Percentiles rank a stretch among this genome's conserved stretches.
Conservation (phyloP, 192 early-diverging fungal species). For the Gryganskiella cystojenkinii region DNA sequence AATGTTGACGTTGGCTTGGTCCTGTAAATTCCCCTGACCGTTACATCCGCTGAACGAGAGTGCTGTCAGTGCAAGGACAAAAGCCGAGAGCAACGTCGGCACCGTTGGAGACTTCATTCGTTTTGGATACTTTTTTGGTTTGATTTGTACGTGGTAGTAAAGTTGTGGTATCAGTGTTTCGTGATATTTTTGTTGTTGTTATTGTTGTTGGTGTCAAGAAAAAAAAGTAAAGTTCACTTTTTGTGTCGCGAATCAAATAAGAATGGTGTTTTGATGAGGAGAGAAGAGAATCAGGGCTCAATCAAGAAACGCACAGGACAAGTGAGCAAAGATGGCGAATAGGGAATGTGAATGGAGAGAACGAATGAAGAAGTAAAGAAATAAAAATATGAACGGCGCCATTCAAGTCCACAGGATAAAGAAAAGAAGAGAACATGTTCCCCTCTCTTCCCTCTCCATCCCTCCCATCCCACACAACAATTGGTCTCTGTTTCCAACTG, state of each 20-base stretch:
- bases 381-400: neutral
- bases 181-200: neutral
- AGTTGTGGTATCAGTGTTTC: neutral
- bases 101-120: no score
- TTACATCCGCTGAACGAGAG: no score
- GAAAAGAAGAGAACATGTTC: neutral
- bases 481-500: no score
- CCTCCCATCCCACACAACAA: no score
- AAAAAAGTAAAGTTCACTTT: neutral
- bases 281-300: neutral
- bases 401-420: neutral
- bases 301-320: neutral
- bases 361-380: neutral
- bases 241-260: neutral
- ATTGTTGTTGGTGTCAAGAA: neutral
- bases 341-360: neutral
- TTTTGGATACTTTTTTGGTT: no score
- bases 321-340: neutral
- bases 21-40: no score
- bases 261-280: neutral
- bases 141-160: no score
- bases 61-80: no score
- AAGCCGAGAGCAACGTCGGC: no score
- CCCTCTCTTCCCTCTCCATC: no score
- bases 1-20: no score